These are phyloP conservation scores for Boletus mariae DNA, from an alignment of 1,284 basidiomycete genomes.

Conservation along the genomic window DNA sequence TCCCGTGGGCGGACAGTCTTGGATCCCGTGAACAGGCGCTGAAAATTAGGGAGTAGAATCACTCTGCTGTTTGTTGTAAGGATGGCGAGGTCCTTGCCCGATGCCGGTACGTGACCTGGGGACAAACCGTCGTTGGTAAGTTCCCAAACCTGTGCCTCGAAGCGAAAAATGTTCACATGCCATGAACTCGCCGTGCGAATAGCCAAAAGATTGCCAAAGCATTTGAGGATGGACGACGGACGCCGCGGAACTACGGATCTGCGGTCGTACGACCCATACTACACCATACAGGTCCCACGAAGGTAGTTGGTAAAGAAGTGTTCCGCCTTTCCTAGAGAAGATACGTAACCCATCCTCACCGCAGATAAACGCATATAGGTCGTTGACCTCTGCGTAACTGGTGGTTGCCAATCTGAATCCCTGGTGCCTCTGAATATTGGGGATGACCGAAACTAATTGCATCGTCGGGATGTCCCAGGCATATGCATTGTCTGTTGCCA, in stretches of 20 bases:
- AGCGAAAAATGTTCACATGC: conserved; percentile 20
- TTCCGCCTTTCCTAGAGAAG: conserved; percentile 48
- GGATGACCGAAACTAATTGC: conserved; percentile 43
- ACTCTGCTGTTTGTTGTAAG: conserved; percentile 44
- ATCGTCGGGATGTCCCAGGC: conserved; percentile 60
- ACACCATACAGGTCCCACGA: conserved; percentile 31
- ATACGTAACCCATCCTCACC: conserved; percentile 47
- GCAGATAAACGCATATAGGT: conserved; percentile 59
- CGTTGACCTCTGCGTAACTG: conserved; percentile 61
- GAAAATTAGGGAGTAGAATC: conserved; percentile 53
- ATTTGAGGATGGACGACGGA: conserved; percentile 10
- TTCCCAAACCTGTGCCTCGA: background rate
- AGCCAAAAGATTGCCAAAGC: conserved; percentile 9
- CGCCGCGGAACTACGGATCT: conserved; percentile 21
- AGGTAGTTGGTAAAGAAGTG: conserved; percentile 41
- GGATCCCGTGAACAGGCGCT: conserved; percentile 36
- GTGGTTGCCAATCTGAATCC: conserved; percentile 38
- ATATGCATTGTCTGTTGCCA: conserved; percentile 42
- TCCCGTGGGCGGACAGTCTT: conserved; percentile 34
- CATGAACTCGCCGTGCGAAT: conserved; percentile 1
- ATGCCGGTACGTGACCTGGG: conserved; percentile 58
- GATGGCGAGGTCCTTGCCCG: conserved; percentile 51
- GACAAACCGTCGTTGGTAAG: background rate
- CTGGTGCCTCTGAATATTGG: conserved; percentile 35
- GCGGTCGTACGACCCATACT: conserved; percentile 27